Conservation (phyloP, 179 eudicot genomes). For the Beta lomatogona region DNA sequence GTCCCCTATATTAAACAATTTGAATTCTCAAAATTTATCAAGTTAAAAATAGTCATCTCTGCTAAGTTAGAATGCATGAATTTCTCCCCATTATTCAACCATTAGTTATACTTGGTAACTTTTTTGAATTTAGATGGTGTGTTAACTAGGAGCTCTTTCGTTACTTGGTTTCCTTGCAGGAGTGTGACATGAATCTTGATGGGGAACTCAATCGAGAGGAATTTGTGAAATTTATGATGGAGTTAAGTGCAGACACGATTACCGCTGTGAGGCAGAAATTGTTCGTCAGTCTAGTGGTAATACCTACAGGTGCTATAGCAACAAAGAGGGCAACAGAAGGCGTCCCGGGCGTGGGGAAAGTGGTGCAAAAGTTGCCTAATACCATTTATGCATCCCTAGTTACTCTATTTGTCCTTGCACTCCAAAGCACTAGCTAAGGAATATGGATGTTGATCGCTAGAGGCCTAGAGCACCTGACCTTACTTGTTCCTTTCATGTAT, state of each 20-base stretch:
- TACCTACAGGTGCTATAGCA: conserved; percentile 81
- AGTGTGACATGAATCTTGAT: conserved; percentile 66
- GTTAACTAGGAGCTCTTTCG: not conserved
- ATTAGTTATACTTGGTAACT: not conserved
- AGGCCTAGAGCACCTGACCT: not conserved
- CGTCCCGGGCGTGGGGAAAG: conserved; percentile 73
- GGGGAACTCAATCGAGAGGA: conserved; percentile 73
- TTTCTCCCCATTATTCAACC: not conserved
- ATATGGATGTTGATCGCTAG: not conserved
- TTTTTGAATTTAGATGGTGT: not conserved
- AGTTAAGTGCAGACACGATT: conserved; percentile 58
- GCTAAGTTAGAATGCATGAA: not conserved
- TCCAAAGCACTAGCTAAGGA: conserved; percentile 52
- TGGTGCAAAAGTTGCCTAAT: conserved; percentile 79
- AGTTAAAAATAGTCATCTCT: not conserved
- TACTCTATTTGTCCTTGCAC: conserved; percentile 59
- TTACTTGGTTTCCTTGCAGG: conserved; percentile 40
- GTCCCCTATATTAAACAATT: too few species aligned
- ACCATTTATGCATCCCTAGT: conserved; percentile 79
- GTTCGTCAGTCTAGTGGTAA: conserved; percentile 66
- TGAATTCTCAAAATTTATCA: too few species aligned
- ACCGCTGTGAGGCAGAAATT: conserved; percentile 65
- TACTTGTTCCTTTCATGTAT: conserved; percentile 2
- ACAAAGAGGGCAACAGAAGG: conserved; percentile 90
- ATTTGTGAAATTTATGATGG: conserved; percentile 57